Evolutionary conservation across 805 yeast genomes (phyloP), one percentile per base, ranked within the genome.

Genomic region (Cyberlindnera sargentensis): DNA sequence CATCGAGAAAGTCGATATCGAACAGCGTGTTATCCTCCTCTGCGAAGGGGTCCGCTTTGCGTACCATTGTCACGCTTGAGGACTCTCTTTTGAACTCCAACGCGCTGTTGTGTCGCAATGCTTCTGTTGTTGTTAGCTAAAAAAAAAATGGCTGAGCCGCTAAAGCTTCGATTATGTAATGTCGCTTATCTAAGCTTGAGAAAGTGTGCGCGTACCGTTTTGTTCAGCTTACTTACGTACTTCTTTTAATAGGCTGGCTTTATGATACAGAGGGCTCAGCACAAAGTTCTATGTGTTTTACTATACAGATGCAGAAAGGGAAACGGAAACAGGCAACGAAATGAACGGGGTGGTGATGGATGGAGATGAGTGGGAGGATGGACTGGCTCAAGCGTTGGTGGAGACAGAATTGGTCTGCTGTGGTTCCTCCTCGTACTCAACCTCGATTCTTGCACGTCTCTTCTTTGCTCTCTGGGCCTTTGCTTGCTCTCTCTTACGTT

Each of bases 381-480:
- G 8, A 29, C 10, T 8, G 10, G 15, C 55, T 28, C 30, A 28
- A 9, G 30, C 30, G 30, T 28, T 28, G 6, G 30, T 28, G 8
- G 30, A 32, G 4, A 56, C 35, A 3, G 59, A 31, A 34, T 46
- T 48, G n/a, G 46, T 42, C 40, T 50, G 62, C 31, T 56, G 64
- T 15, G 72, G 73, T 52, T 84, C 89, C 62, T 81, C 81, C 67
- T 88, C 96, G 63, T 85, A 84, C 67, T 87, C 96, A 50, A 87
- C 81, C 64, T 82, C 91, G 47, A 82, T 79, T 63, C 80, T 78
- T 37, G 85, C 82, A 68, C 84, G 82, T 69, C 79, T 80, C 56
- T 58, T 65, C 58, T 61, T 68, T 37, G 67, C 56, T 44, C 52
- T 56, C 60, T 68, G 72, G 61, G 61, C 73, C 62, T 64, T 61